Evolutionary conservation across 2,329 filamentous ascomycete genomes (phyloP), one percentile per base, ranked within the genome.

Genomic region (Kalaharituber pfeilii): DNA sequence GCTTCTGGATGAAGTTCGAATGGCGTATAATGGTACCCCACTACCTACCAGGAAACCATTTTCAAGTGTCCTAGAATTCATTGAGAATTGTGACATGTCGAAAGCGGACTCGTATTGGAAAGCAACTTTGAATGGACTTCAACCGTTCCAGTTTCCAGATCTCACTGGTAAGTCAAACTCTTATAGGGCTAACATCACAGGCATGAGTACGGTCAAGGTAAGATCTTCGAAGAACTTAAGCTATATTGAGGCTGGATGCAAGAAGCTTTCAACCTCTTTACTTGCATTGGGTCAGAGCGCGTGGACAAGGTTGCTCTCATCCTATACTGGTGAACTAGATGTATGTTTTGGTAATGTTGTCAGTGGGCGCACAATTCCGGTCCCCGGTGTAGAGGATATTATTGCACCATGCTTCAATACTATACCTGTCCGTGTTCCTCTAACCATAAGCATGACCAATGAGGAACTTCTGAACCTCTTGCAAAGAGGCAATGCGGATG

Each of bases 321-420:
- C 75, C 2, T 69, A 78, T 2, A 73, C 80, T 1, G 66, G 72
- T 1, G 69, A 71, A 4, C 65, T 70, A 0, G 87, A 94, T 63
- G 63, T 94, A 4, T 91, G 85, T 66, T 94, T 95, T 63, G 88
- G 89, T 0, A 91, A 86, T 62, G 81, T 95, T 2, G 75, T 89
- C 54, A 88, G 79, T 63, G 87, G 88, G 1, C 79, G 88, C 6
- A 81, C 80, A 0, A 65, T 85, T 8, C 69, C 77, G 0, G 66
- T 88, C 2, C 74, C 82, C 5, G 76, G 75, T 0, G 71, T 89
- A 9, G 80, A 88, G 33, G 71, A 74, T 3, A 75, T 94, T 5
- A 77, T 93, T n/a, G 86, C 85, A 0, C 88, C 88, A 0, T 94
- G 86, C 66, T 94, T 95, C 72, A 95, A 94, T 65, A 94, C 88